Percentiles rank a stretch among this genome's conserved stretches.
phyloP scores from a whole-genome alignment of 1,284 basidiomycete genomes.

The Fomitopsis schrenkii region DNA sequence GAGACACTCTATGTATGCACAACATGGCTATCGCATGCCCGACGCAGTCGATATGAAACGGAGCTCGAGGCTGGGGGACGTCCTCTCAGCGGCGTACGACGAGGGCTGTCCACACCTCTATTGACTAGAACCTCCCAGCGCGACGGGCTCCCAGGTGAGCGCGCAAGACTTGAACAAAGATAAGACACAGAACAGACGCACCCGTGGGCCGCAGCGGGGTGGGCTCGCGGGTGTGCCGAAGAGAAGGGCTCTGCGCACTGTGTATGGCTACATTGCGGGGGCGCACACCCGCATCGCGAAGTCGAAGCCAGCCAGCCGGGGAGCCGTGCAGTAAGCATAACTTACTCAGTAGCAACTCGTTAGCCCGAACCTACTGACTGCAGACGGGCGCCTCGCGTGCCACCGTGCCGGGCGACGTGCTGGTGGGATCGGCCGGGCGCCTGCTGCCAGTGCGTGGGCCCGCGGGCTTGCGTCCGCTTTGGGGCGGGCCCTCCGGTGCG shows the following conservation, averaged over 20 bases:
- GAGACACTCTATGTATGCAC: too few relatives aligned
- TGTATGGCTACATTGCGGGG: background rate
- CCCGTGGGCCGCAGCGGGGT: background rate
- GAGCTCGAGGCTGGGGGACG: too few relatives aligned
- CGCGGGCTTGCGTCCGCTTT: background rate
- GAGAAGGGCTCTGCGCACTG: background rate
- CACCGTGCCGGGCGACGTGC: background rate
- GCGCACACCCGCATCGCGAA: background rate
- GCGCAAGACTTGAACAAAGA: background rate
- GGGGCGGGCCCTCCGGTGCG: background rate
- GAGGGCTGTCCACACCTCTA: too few relatives aligned
- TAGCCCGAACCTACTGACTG: background rate
- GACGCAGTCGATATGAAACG: too few relatives aligned
- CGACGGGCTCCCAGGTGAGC: background rate
- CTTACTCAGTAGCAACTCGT: background rate
- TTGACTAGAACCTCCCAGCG: background rate
- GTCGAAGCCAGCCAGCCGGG: too few relatives aligned
- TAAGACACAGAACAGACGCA: background rate
- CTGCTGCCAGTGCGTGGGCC: background rate
- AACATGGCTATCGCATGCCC: too few relatives aligned
- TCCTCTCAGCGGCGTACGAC: too few relatives aligned
- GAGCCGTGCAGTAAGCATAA: background rate
- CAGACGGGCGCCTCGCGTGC: background rate
- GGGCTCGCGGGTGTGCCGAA: background rate
- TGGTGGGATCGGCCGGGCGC: background rate